A percentile compares a stretch with the other conserved stretches of the same genome.
phyloP scores from a whole-genome alignment of 2,329 filamentous ascomycete species.

The Nannizzia gypsea region DNA sequence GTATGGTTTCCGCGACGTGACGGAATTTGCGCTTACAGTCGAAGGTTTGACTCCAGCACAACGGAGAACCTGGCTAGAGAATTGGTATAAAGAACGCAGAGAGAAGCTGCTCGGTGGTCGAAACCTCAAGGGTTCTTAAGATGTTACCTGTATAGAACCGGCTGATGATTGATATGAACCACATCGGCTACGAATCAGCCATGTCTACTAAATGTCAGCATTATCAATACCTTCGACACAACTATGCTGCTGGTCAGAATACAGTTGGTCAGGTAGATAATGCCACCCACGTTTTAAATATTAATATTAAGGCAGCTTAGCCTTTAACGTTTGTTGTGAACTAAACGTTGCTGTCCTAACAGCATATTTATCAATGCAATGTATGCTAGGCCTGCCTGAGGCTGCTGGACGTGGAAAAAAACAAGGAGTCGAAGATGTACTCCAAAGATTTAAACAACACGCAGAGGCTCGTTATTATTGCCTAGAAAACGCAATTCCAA shows the following conservation, averaged over 20 bases:
- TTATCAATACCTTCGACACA: too few relatives aligned
- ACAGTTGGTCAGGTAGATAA: too few relatives aligned
- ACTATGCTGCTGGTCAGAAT: too few relatives aligned
- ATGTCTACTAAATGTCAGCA: too few relatives aligned
- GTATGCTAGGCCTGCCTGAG: too few relatives aligned
- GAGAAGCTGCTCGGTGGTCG: conserved; percentile 29
- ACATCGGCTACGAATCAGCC: not conserved
- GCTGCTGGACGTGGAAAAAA: not conserved
- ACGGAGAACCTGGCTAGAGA: conserved; percentile 63
- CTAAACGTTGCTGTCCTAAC: too few relatives aligned
- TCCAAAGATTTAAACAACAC: not conserved
- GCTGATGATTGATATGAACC: not conserved
- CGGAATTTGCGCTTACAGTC: conserved; percentile 79
- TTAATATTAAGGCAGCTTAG: too few relatives aligned
- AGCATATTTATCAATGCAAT: not conserved
- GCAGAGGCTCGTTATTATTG: not conserved
- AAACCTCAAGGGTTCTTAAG: not conserved
- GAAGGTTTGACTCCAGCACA: conserved; percentile 83
- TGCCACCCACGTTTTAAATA: too few relatives aligned
- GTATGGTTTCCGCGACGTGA: conserved; percentile 63
- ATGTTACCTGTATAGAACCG: not conserved
- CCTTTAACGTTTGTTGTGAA: too few relatives aligned
- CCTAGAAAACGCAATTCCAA: not conserved
- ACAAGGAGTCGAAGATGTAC: not conserved
- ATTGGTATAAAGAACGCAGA: conserved; percentile 62